Base-by-base conservation (phyloP, 495 filamentous ascomycete species). In the Aspergillus carlsbadensis region DNA sequence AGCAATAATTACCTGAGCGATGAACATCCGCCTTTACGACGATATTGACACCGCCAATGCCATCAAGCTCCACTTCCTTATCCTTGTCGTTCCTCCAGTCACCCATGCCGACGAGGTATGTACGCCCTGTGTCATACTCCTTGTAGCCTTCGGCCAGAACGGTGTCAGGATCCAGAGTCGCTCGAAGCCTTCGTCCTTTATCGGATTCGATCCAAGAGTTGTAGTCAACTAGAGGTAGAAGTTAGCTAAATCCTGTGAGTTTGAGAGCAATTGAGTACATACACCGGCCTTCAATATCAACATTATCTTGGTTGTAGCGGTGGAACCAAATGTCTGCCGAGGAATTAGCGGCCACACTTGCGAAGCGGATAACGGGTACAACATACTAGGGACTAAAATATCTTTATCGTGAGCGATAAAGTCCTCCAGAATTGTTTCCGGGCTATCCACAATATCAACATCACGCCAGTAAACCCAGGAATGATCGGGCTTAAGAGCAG, bases 401-500 rank as follows among this genome's bases (percentile, higher is more conserved):
- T 98, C 94, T 67, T 82, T 83, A 69, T 98, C 88, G 64, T 98
- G 94, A 39, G 91, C 89, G 52, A 94, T 89, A 65, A 98, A 95
- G 66, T 98, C 93, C 77, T 98, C 91, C 18, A 98, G 75, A 52
- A 98, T 96, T 58, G 81, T 86, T 35, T 78, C 77, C 6, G 95
- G 91, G 68, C 89, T 95, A 60, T 98, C 94, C 22, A 86, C 81
- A 63, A 98, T 97, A 73, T 98, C 94, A 26, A 96, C 91, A 68
- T 98, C 94, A 53, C 95, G 85, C 94, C 94, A 98, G 71, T 97
- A 98, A 21, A 98, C 95, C 94, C 94, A 98, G 7, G 90, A 92
- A 69, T 98, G 94, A 53, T 97, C 90, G 2, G 91, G 81, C 77
- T 93, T 95, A 60, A 98, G 69, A 21, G 94, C 86, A 0, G 91